Percentiles rank a stretch among this genome's conserved stretches.
Conservation (phyloP, 73 alveolate genomes). For the Paramecium sexaurelia region DNA sequence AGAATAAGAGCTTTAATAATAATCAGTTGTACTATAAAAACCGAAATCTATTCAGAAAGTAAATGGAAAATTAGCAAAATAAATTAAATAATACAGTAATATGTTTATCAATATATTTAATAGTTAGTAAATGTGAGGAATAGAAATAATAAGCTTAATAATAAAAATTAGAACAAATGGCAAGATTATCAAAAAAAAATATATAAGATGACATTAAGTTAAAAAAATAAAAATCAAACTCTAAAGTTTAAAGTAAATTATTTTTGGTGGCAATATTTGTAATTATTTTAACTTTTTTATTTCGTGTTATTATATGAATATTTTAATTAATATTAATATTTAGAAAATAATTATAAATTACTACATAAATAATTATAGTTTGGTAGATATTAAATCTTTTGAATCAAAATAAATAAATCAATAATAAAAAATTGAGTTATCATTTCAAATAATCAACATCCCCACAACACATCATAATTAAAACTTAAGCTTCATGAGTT, state of each 20-base stretch:
- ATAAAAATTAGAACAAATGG: not conserved
- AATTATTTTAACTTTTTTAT: not conserved
- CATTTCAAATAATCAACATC: conserved; percentile 48
- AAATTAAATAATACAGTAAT: not conserved
- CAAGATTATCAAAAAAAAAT: not conserved
- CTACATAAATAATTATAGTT: too few species aligned
- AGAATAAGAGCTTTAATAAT: not conserved
- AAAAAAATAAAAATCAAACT: not conserved
- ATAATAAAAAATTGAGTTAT: not conserved
- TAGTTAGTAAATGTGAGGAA: not conserved
- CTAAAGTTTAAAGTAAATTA: not conserved
- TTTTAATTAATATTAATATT: not conserved
- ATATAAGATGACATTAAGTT: not conserved
- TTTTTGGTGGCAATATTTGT: not conserved
- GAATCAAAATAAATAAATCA: not conserved
- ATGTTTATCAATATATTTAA: not conserved
- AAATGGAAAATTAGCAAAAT: not conserved
- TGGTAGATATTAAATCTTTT: not conserved
- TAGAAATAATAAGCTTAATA: not conserved
- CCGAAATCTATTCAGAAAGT: not conserved
- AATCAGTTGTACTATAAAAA: not conserved
- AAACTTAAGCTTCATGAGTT: conserved; percentile 34
- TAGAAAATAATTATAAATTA: too few species aligned
- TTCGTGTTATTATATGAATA: not conserved
- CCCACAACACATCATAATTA: conserved; percentile 62